These are phyloP conservation scores for Piromyces finnis DNA, from an alignment of 192 early-diverging fungal genomes.

Conservation along the genomic window DNA sequence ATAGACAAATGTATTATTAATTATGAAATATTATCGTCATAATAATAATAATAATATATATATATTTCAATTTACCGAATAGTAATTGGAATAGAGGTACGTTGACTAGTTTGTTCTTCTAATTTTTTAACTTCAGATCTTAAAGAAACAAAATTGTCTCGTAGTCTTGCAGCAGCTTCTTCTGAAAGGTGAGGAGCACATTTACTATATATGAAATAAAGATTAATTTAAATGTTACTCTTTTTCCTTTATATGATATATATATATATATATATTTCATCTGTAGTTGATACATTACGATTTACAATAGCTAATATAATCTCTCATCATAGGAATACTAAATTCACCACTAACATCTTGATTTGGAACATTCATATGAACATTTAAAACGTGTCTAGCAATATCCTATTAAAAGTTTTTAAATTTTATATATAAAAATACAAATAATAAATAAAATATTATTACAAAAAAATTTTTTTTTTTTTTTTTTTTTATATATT, in stretches of 20 bases:
- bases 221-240: too few species aligned
- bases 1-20: too few species aligned
- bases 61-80: too few species aligned
- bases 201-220: too few species aligned
- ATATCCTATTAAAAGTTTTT: constrained; percentile 42
- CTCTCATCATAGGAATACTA: constrained; percentile 85
- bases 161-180: constrained; percentile 82
- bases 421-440: background rate
- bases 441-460: background rate
- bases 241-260: background rate
- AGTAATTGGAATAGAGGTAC: constrained; percentile 89
- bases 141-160: constrained; percentile 83
- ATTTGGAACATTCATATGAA: constrained; percentile 34
- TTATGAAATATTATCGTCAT: too few species aligned
- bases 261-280: background rate
- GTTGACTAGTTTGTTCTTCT: constrained; percentile 47
- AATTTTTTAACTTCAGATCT: constrained; percentile 63
- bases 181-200: constrained; percentile 80
- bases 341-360: constrained; percentile 53
- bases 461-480: too few species aligned
- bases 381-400: constrained; percentile 86
- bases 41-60: too few species aligned
- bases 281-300: constrained; percentile 32
- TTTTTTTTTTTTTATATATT: too few species aligned
- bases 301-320: constrained; percentile 93